phyloP scores from a whole-genome alignment of 208 protist genomes.

The Trypanosomatidae sp. region DNA sequence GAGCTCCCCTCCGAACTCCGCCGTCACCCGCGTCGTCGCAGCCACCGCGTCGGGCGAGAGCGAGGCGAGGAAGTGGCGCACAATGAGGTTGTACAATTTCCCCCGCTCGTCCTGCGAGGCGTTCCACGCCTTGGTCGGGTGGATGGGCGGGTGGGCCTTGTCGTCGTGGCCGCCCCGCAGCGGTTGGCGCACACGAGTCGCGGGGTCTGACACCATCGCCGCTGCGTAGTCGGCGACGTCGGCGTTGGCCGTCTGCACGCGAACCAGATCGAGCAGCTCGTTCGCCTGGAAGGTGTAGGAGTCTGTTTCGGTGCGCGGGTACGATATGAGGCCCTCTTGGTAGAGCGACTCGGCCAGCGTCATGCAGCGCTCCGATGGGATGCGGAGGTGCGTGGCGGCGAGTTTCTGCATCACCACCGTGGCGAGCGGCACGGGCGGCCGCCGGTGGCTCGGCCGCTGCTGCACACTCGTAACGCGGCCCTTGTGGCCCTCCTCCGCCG shows the following conservation, averaged over 20 bases:
- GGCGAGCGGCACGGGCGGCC: conserved; percentile 94
- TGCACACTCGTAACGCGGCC: conserved; percentile 55
- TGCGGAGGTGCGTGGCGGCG: conserved; percentile 90
- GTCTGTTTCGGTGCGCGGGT: conserved; percentile 99
- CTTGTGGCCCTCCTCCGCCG: conserved; percentile 40
- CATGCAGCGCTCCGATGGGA: conserved; percentile 96
- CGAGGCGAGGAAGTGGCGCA: conserved; percentile 98
- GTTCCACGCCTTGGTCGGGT: conserved; percentile 91
- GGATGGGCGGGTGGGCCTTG: conserved; percentile 98
- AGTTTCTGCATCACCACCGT: conserved; percentile 98
- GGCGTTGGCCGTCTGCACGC: conserved; percentile 54
- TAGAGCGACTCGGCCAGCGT: conserved; percentile 91
- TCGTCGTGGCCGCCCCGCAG: conserved; percentile 95
- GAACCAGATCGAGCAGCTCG: conserved; percentile 84
- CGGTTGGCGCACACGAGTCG: conserved; percentile 85
- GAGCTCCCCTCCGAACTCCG: conserved; percentile 69
- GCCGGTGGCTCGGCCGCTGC: conserved; percentile 68
- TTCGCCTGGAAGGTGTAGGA: conserved; percentile 87
- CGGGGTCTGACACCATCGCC: conserved; percentile 55
- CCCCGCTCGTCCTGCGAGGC: conserved; percentile 48
- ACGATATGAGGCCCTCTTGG: conserved; percentile 93
- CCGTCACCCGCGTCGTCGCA: conserved; percentile 82
- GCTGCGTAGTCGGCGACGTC: conserved; percentile 56
- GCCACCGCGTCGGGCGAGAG: conserved; percentile 93
- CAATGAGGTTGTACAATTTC: conserved; percentile 96